A percentile compares a stretch with the other conserved stretches of the same genome.
Conservation (phyloP, 2,329 filamentous ascomycete species). For the Fusarium decemcellulare region DNA sequence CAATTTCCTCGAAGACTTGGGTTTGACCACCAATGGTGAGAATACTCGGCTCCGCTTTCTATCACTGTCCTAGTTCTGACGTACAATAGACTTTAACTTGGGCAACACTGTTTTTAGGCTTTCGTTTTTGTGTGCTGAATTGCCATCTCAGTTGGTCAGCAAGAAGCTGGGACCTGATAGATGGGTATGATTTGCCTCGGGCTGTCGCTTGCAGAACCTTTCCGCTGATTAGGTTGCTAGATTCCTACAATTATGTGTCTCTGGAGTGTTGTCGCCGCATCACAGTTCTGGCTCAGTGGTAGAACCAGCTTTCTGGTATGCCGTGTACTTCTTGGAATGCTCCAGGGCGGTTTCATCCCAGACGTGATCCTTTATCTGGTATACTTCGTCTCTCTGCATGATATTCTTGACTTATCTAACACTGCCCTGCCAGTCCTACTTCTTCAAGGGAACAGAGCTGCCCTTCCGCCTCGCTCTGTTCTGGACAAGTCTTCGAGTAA, state of each 20-base stretch:
- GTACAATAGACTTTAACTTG: slow-evolving; percentile 50
- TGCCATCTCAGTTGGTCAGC: slow-evolving; percentile 72
- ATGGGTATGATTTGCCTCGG: slow-evolving; percentile 53
- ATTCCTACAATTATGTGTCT: slow-evolving; percentile 71
- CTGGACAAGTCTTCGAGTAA: slow-evolving; percentile 26
- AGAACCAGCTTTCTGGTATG: slow-evolving; percentile 56
- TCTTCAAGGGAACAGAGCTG: slow-evolving; percentile 54
- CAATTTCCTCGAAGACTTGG: slow-evolving; percentile 56
- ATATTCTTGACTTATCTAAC: not conserved
- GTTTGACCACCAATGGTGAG: slow-evolving; percentile 55
- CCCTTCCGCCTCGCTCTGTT: slow-evolving; percentile 35
- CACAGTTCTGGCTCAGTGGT: slow-evolving; percentile 60
- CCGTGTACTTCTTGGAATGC: slow-evolving; percentile 56
- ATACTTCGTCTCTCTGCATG: not conserved
- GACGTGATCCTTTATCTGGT: slow-evolving; percentile 50
- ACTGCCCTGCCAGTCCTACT: slow-evolving; percentile 37
- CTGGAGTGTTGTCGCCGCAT: slow-evolving; percentile 67
- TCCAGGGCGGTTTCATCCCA: slow-evolving; percentile 64
- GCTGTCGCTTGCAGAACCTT: not conserved
- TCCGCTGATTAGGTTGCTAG: not conserved
- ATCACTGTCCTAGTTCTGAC: not conserved
- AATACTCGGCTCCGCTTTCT: rapidly evolving
- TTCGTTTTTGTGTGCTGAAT: slow-evolving; percentile 51
- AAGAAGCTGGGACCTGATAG: slow-evolving; percentile 72
- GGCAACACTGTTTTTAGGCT: slow-evolving; percentile 52